These are phyloP conservation scores for Ophiostoma australiae DNA, from an alignment of 2,329 filamentous ascomycete genomes.

Conservation along the genomic window DNA sequence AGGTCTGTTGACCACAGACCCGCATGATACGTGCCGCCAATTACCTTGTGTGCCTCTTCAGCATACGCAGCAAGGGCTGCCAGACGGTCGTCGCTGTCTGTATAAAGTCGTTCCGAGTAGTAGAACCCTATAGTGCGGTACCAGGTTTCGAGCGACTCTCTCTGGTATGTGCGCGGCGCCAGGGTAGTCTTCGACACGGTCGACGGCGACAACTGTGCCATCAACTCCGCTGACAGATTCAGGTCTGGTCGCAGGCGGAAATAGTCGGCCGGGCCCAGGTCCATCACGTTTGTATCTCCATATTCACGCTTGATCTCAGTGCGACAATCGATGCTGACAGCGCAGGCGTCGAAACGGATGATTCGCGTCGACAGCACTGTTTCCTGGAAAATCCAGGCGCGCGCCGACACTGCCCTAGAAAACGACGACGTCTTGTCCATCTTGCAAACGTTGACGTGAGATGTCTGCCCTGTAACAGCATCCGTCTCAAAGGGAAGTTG, in stretches of 20 bases:
- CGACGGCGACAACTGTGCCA: background rate
- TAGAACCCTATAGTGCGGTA: background rate
- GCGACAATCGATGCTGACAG: background rate
- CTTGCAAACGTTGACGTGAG: background rate
- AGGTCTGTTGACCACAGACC: background rate
- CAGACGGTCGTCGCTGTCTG: background rate
- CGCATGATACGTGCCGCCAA: background rate
- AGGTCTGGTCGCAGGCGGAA: slow-evolving; percentile 6
- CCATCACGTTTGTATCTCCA: background rate
- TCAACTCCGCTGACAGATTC: background rate
- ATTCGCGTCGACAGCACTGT: slow-evolving; percentile 4
- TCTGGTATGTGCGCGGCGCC: background rate
- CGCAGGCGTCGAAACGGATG: background rate
- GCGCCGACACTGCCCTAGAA: background rate
- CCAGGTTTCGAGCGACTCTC: slow-evolving; percentile 1
- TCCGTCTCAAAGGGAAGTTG: background rate
- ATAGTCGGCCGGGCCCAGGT: background rate
- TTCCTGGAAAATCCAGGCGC: slow-evolving; percentile 7
- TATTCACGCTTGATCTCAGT: background rate
- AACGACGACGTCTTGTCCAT: background rate
- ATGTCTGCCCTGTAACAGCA: background rate
- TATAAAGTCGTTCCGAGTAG: background rate
- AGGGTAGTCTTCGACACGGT: background rate
- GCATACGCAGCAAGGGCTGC: slow-evolving; percentile 1
- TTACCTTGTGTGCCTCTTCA: background rate